Conservation (phyloP, 2,329 filamentous ascomycete species). For the Fusarium anthophilum region DNA sequence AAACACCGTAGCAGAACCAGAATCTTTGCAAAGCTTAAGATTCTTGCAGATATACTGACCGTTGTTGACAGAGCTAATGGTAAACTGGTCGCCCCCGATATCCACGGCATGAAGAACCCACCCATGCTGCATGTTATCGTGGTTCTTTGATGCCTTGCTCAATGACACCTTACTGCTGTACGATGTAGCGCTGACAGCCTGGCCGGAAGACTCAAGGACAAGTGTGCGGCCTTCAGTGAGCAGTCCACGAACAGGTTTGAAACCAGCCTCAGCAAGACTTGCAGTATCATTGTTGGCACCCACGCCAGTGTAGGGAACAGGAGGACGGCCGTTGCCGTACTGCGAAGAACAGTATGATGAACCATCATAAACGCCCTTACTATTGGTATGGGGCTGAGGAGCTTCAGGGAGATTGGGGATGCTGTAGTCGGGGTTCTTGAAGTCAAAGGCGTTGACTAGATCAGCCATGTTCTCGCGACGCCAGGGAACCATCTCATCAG, state of each 20-base stretch:
- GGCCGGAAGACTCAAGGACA: background rate
- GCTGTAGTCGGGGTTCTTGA: background rate
- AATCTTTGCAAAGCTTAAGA: background rate
- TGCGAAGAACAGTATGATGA: background rate
- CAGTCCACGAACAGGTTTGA: background rate
- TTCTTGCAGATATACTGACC: background rate
- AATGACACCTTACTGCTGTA: background rate
- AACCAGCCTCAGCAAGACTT: background rate
- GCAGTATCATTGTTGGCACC: background rate
- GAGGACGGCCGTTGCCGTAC: background rate
- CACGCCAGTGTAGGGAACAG: background rate
- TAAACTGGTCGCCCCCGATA: background rate
- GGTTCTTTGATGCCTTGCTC: background rate
- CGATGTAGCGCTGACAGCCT: background rate
- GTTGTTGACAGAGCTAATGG: background rate
- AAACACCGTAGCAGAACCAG: background rate
- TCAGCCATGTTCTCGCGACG: constrained; percentile 15
- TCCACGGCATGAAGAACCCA: background rate
- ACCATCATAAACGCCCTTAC: constrained; percentile 1
- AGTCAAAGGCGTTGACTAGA: constrained; percentile 8
- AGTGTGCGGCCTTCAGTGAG: background rate
- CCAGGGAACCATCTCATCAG: background rate
- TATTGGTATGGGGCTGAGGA: background rate
- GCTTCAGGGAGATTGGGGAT: background rate
- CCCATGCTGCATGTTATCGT: background rate